Conservation (phyloP, 129 eudicot species). For the Artemisia tridentata region DNA sequence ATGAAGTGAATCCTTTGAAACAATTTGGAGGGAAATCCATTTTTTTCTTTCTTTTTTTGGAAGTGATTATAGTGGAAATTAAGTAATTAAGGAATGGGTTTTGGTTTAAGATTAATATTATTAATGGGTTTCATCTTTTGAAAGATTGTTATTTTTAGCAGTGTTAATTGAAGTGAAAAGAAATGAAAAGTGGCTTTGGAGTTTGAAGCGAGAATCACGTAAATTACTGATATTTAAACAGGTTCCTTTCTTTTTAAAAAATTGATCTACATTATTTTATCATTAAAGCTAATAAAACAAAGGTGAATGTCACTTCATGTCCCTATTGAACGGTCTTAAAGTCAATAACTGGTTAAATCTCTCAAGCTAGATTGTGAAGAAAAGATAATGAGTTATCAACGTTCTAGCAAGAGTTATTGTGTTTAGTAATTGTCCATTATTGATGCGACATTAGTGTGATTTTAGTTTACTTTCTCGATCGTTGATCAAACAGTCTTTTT, state of each 20-base stretch:
- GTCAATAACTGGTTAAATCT: too few relatives aligned
- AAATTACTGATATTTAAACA: constrained; percentile 28
- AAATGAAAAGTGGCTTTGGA: constrained; percentile 3
- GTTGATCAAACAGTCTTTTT: too few relatives aligned
- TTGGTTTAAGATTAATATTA: constrained; percentile 8
- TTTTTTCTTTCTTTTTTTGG: background rate
- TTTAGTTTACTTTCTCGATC: too few relatives aligned
- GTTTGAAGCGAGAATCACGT: constrained; percentile 33
- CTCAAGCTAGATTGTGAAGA: too few relatives aligned
- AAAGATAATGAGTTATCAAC: too few relatives aligned
- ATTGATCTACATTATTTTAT: background rate
- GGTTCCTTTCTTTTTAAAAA: background rate
- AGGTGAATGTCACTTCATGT: too few relatives aligned
- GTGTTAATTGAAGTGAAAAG: constrained; percentile 14
- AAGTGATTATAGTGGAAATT: background rate
- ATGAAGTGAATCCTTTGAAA: constrained; percentile 38
- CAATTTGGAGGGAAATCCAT: constrained; percentile 57
- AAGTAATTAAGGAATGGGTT: constrained; percentile 13
- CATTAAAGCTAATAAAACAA: background rate
- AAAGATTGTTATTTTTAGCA: background rate
- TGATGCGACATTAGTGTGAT: too few relatives aligned
- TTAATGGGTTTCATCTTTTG: constrained; percentile 15
- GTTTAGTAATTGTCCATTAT: too few relatives aligned
- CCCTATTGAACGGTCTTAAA: too few relatives aligned
- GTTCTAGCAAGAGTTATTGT: too few relatives aligned